Evolutionary conservation across 1,284 basidiomycete species (phyloP).

Genomic region (Fomitopsis pinicola): DNA sequence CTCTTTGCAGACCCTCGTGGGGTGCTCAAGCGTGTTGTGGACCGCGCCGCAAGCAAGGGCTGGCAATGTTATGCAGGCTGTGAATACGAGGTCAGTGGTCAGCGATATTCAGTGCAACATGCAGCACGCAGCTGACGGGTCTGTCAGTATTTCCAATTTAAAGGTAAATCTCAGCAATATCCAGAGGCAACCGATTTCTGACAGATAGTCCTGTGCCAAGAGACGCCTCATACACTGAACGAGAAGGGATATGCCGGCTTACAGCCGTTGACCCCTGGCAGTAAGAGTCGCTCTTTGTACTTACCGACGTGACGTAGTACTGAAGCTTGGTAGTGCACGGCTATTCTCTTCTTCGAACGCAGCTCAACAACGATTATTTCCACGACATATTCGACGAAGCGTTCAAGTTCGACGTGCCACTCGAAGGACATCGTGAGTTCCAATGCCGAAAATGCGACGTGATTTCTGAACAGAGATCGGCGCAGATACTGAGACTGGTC

Average conservation of each 20-base stretch:
- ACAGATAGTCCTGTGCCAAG: slow-evolving; percentile 33
- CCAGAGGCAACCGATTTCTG: background rate
- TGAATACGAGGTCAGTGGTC: slow-evolving; percentile 78
- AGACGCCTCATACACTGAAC: slow-evolving; percentile 71
- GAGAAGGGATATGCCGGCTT: slow-evolving; percentile 79
- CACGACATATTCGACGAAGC: slow-evolving; percentile 83
- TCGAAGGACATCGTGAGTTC: slow-evolving; percentile 89
- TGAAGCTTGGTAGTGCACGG: slow-evolving; percentile 70
- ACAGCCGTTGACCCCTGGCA: slow-evolving; percentile 84
- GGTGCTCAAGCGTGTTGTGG: slow-evolving; percentile 61
- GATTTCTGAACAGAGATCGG: background rate
- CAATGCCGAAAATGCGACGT: background rate
- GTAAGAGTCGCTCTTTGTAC: slow-evolving; percentile 43
- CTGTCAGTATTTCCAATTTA: slow-evolving; percentile 89
- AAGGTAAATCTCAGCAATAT: slow-evolving; percentile 44
- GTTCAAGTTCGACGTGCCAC: slow-evolving; percentile 68
- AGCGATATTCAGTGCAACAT: background rate
- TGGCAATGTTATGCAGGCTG: slow-evolving; percentile 75
- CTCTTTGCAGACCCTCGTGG: slow-evolving; percentile 85
- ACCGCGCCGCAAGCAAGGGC: slow-evolving; percentile 44
- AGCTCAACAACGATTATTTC: slow-evolving; percentile 89
- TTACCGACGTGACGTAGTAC: background rate
- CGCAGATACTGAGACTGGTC: slow-evolving; percentile 92
- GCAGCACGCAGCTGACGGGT: background rate
- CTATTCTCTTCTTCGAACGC: slow-evolving; percentile 85